Conservation (phyloP, 768 basidiomycete genomes). For the Lactarius sp. region DNA sequence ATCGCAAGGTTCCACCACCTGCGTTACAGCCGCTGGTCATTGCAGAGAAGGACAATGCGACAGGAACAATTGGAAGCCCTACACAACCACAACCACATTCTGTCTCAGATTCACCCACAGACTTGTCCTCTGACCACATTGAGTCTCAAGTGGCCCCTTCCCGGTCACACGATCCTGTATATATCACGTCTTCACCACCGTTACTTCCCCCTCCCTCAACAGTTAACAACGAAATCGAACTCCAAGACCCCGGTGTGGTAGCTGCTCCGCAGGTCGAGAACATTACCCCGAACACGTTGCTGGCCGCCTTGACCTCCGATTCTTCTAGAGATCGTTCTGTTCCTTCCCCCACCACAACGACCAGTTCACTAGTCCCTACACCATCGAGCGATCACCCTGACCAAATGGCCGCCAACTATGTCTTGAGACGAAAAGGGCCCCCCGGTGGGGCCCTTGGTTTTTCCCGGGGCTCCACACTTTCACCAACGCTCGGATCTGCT, state of each 20-base stretch:
- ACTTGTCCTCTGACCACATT: not conserved
- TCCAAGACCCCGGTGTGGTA: not conserved
- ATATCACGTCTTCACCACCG: not conserved
- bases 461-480: not conserved
- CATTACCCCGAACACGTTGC: not conserved
- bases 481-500: not conserved
- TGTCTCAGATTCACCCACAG: slow-evolving; percentile 2
- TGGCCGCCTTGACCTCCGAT: not conserved
- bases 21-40: not conserved
- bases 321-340: not conserved
- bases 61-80: slow-evolving; percentile 9
- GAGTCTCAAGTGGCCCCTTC: not conserved
- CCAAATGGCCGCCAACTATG: not conserved
- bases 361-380: not conserved
- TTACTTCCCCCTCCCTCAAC: not conserved
- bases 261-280: not conserved
- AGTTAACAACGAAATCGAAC: not conserved
- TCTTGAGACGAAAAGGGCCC: not conserved
- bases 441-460: not conserved
- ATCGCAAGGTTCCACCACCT: slow-evolving; percentile 3
- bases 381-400: not conserved
- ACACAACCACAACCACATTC: not conserved
- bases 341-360: not conserved
- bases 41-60: not conserved
- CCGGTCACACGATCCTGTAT: not conserved